Conservation (phyloP, 1,139 yeast genomes). For the Suhomyces wounanorum region DNA sequence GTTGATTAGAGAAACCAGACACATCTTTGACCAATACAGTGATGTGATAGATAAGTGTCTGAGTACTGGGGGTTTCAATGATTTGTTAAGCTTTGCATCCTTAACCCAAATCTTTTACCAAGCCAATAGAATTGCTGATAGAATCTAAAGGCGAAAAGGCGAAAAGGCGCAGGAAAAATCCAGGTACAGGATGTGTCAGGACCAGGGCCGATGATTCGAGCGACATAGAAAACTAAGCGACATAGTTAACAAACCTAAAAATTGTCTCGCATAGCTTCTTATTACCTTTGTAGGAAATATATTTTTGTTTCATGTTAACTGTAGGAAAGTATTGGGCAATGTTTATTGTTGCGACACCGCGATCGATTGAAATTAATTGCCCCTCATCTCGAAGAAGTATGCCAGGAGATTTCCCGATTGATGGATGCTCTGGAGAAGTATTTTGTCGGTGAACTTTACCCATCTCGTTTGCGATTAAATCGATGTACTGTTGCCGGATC, state of each 20-base stretch:
- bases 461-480: slow-evolving; percentile 12
- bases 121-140: slow-evolving; percentile 20
- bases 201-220: neutral
- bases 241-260: slow-evolving; percentile 12
- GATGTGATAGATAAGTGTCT: slow-evolving; percentile 6
- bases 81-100: slow-evolving; percentile 22
- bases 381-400: slow-evolving; percentile 9
- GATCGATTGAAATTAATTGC: slow-evolving; percentile 5
- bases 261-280: slow-evolving; percentile 9
- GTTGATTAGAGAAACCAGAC: slow-evolving; percentile 25
- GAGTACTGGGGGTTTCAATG: slow-evolving; percentile 16
- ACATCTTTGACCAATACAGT: slow-evolving; percentile 22
- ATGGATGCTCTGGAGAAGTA: neutral
- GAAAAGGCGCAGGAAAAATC: neutral
- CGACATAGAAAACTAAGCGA: slow-evolving; percentile 1
- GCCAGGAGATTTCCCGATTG: neutral
- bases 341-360: slow-evolving; percentile 7
- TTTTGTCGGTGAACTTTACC: neutral
- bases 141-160: slow-evolving; percentile 9
- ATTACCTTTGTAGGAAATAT: slow-evolving; percentile 8
- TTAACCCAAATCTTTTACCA: slow-evolving; percentile 26
- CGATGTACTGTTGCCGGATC: slow-evolving; percentile 16
- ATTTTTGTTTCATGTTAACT: neutral
- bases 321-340: slow-evolving; percentile 8
- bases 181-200: slow-evolving; percentile 1